Evolutionary conservation across 441 rosid genomes (phyloP), one percentile per base, ranked within the genome.

Genomic region (Omphalea diandra): DNA sequence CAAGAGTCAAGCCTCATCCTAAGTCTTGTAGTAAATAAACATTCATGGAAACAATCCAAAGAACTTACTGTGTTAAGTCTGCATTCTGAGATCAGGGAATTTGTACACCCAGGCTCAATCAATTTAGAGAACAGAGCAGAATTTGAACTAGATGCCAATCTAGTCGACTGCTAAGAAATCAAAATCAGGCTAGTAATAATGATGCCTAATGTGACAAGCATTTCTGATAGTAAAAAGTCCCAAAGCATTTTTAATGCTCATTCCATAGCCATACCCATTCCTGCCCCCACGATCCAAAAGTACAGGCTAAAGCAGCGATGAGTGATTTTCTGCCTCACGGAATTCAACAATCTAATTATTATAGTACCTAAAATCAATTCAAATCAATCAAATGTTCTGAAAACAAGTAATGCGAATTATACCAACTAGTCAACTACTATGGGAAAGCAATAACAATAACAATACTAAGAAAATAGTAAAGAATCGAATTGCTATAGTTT

Each of bases 361-460:
- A 58, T 14, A 65, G 65, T 41, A 54, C 36, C 57, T 46, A 40
- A 64, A 10, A 50, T n/a, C n/a, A 27, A 5, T 70, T 9, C n/a
- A 55, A 65, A 59, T 22, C n/a, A n/a, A 55, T 38, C 57, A n/a
- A 29, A 67, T n/a, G 69, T 38, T 47, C 76, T 69, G 68, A 20
- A 12, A 67, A 68, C 63, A 69, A 55, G 64, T 46, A 46, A 71
- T 44, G 60, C 73, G 57, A 43, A 55, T 44, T 69, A 65, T 73
- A 68, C 63, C 67, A 71, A 67, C 53, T 73, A 61, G n/a, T n/a
- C n/a, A n/a, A n/a, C n/a, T n/a, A n/a, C 52, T 31, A n/a, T 40
- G 77, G 64, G 72, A 68, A 80, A 71, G 73, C 67, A 69, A 66
- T 75, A 71, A 75, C 57, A 62, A 65, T 33, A 57, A 62, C 44